Evolutionary conservation across 164 flowering plant genomes (phyloP), one percentile per base, ranked within the genome.

Genomic region (Vitis labrusca): DNA sequence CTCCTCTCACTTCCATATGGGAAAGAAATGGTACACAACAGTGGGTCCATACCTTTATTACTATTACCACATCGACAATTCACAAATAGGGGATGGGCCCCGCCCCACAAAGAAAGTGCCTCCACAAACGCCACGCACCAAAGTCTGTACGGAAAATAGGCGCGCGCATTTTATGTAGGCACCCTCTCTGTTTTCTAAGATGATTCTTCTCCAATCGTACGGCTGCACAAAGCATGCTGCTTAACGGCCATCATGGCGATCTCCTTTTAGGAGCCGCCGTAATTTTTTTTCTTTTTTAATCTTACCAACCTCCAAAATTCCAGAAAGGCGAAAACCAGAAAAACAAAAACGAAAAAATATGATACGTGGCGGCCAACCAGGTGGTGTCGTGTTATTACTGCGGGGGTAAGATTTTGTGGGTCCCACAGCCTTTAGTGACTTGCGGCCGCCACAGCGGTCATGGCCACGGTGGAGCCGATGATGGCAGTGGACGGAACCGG

Each of bases 321-420:
- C 44, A 37, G 44, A 37, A 37, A 37, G 44, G 44, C 44, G 0
- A 37, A 37, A 37, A 37, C 44, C 44, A 2, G 7, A 37, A 37
- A 37, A 37, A 37, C 44, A 37, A 37, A 37, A 37, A 37, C 5
- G 44, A 7, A 37, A 37, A 37, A 37, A 37, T 3, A 6, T 37
- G 5, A 37, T 6, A 37, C 44, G 44, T 37, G 44, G 44, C 44
- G 44, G 44, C 44, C 44, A 37, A 37, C 44, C 44, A 37, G 44
- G 2, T 37, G 44, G 44, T 37, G 44, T 37, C 7, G 15, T 66
- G 49, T 49, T 14, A 13, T 7, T 27, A 32, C 66, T 29, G 65
- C 68, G 52, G 59, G 69, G 13, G n/a, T 17, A 63, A 37, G 74
- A 64, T 71, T 48, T 10, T 60, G 59, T 50, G 49, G 68, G 74